phyloP scores from a whole-genome alignment of 805 yeast genomes.

The Saturnispora dispora region DNA sequence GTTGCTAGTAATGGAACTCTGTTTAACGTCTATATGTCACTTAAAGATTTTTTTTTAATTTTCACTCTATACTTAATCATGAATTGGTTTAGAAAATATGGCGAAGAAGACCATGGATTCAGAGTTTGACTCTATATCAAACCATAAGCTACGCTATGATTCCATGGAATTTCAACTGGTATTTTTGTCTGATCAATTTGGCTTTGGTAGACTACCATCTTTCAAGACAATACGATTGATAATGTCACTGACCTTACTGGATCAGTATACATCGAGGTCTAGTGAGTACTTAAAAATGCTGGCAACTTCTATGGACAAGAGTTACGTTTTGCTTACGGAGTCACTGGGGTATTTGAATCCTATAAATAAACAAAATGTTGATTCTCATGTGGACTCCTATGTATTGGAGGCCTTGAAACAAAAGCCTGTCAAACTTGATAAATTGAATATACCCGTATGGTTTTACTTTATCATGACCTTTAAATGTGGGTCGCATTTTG shows the following conservation, averaged over 20 bases:
- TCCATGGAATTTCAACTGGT: background rate
- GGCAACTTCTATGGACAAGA: background rate
- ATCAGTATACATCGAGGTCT: background rate
- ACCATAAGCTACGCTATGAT: background rate
- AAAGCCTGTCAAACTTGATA: background rate
- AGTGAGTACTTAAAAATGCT: background rate
- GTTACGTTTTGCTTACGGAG: background rate
- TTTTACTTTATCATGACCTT: constrained; percentile 6
- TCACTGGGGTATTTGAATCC: background rate
- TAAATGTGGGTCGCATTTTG: constrained; percentile 1
- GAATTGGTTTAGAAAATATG: background rate
- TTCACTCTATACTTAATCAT: background rate
- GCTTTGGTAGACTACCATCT: background rate
- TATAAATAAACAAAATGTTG: background rate
- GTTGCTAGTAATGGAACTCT: background rate
- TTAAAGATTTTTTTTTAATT: background rate
- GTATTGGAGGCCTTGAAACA: background rate
- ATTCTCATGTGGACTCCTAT: background rate
- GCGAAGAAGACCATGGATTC: background rate
- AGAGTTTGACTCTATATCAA: background rate
- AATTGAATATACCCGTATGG: constrained; percentile 4
- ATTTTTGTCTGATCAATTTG: background rate
- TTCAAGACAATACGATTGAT: background rate
- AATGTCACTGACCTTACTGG: background rate
- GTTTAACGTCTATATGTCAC: background rate